These are phyloP conservation scores for Panicum hallii DNA, from an alignment of 202 grass and related monocot species.

Conservation along the genomic window DNA sequence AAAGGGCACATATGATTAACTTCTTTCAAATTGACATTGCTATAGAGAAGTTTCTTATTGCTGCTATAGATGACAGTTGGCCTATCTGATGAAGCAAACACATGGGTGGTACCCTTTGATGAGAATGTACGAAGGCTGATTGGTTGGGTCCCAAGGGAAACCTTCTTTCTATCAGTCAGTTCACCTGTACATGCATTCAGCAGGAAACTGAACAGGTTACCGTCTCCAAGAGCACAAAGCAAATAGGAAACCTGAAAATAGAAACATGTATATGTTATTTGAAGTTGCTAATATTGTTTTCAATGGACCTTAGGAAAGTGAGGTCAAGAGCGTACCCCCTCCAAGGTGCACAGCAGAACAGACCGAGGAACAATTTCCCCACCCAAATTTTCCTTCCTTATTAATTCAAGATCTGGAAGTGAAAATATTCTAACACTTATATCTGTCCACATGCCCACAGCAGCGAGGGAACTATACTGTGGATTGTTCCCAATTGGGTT, in stretches of 20 bases:
- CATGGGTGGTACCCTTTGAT: constrained; percentile 81
- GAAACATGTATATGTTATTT: constrained; percentile 38
- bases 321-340: constrained; percentile 72
- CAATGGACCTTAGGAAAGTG: constrained; percentile 24
- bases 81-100: constrained; percentile 97
- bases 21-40: constrained; percentile 99
- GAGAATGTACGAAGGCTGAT: constrained; percentile 94
- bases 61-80: constrained; percentile 99
- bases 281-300: constrained; percentile 10
- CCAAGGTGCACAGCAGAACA: constrained; percentile 88
- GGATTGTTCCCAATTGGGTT: constrained; percentile 80
- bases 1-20: constrained; percentile 98
- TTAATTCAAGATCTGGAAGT: constrained; percentile 81
- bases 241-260: constrained; percentile 81
- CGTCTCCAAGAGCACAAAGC: constrained; percentile 97
- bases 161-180: constrained; percentile 84
- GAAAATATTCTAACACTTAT: constrained; percentile 97
- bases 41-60: constrained; percentile 98
- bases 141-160: constrained; percentile 94
- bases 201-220: constrained; percentile 89
- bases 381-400: constrained; percentile 84
- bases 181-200: constrained; percentile 73
- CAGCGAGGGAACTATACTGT: constrained; percentile 83
- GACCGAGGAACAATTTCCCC: constrained; percentile 98
- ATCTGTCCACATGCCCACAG: constrained; percentile 98